These are phyloP conservation scores for Phoenix dactylifera DNA, from an alignment of 176 grass and related monocot genomes.

Conservation along the genomic window DNA sequence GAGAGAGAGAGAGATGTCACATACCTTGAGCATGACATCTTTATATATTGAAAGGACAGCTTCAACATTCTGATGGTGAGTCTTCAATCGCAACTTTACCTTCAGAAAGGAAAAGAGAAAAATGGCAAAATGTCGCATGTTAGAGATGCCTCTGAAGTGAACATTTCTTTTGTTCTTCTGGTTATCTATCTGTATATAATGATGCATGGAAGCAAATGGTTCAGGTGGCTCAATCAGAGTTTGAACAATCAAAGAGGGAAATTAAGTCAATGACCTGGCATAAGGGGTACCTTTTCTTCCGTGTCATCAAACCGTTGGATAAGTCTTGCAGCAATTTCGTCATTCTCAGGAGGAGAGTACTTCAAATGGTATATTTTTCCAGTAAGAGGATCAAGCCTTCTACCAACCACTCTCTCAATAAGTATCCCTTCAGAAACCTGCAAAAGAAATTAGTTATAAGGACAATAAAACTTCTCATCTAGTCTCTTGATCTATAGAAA, in stretches of 20 bases:
- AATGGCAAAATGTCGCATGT: not conserved
- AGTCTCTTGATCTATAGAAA: too few relatives aligned
- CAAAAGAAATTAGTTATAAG: not conserved
- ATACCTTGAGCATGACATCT: slow-evolving; percentile 51
- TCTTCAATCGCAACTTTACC: slow-evolving; percentile 84
- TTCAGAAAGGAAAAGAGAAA: slow-evolving; percentile 16
- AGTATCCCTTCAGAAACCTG: slow-evolving; percentile 79
- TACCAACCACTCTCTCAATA: slow-evolving; percentile 90
- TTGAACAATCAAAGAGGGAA: too few relatives aligned
- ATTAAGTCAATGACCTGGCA: slow-evolving; percentile 1
- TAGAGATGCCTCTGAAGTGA: not conserved
- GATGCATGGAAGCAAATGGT: too few relatives aligned
- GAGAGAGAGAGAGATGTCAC: not conserved
- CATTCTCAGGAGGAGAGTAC: slow-evolving; percentile 92
- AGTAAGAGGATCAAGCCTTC: slow-evolving; percentile 75
- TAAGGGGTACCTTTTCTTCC: slow-evolving; percentile 76
- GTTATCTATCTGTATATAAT: too few relatives aligned
- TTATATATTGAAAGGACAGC: slow-evolving; percentile 72
- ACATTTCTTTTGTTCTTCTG: too few relatives aligned
- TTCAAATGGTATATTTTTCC: slow-evolving; percentile 97
- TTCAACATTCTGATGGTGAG: slow-evolving; percentile 84
- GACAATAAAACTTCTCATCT: too few relatives aligned
- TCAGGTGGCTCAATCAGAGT: too few relatives aligned
- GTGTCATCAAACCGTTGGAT: slow-evolving; percentile 93
- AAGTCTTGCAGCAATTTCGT: slow-evolving; percentile 86